These are phyloP conservation scores for Canavalia ensiformis DNA, from an alignment of 306 rosid genomes.

Conservation along the genomic window DNA sequence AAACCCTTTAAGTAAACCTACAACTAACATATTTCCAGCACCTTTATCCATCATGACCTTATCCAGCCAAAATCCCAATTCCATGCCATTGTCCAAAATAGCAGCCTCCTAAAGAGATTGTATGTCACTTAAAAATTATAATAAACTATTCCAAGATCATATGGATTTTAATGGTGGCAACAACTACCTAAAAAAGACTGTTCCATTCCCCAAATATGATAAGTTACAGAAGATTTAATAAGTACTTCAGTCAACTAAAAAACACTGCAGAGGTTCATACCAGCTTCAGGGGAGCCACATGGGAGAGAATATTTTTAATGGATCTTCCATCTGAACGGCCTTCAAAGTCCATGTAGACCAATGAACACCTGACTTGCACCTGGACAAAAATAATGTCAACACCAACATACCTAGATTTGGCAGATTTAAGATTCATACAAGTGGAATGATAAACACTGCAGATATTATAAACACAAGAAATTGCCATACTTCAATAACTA, in stretches of 20 bases:
- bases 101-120: background rate
- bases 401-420: constrained; percentile 9
- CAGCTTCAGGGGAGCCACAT: constrained; percentile 95
- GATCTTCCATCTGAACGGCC: constrained; percentile 98
- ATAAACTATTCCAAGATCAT: constrained; percentile 21
- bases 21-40: background rate
- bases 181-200: constrained; percentile 1
- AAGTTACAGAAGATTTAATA: constrained; percentile 11
- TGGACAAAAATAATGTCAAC: constrained; percentile 49
- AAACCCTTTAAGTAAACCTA: background rate
- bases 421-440: constrained; percentile 44
- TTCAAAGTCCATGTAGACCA: constrained; percentile 94
- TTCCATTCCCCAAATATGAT: constrained; percentile 22
- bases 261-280: constrained; percentile 56
- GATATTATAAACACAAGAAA: constrained; percentile 21
- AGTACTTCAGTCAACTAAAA: constrained; percentile 25
- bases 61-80: constrained; percentile 4
- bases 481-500: constrained; percentile 14
- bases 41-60: background rate
- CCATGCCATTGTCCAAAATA: background rate
- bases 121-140: constrained; percentile 12
- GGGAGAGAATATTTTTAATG: constrained; percentile 91
- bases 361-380: constrained; percentile 87
- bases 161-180: constrained; percentile 22
- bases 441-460: constrained; percentile 2